A percentile compares a stretch with the other conserved stretches of the same genome.
Conservation (phyloP, 2,329 filamentous ascomycete genomes). For the Trichoderma gracile region DNA sequence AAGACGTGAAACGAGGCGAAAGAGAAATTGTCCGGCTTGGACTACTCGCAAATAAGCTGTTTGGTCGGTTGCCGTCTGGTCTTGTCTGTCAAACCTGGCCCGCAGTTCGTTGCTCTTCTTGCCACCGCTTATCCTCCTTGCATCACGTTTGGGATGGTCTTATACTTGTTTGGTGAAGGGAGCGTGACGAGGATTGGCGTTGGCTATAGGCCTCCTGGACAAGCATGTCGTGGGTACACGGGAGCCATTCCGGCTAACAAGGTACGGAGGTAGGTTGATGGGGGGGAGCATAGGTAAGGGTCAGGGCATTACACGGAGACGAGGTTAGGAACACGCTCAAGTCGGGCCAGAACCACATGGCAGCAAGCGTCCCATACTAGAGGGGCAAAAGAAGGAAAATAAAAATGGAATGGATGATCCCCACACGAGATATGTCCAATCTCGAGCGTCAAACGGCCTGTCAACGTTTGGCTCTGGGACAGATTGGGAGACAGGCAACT, state of each 20-base stretch:
- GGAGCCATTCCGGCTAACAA: slow-evolving; percentile 20
- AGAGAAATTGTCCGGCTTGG: slow-evolving; percentile 8
- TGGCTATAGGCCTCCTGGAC: slow-evolving; percentile 25
- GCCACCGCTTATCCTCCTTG: slow-evolving; percentile 25
- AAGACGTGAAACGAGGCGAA: not conserved
- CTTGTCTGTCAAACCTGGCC: slow-evolving; percentile 4
- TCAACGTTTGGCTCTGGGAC: not conserved
- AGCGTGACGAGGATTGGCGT: slow-evolving; percentile 2
- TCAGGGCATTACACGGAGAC: slow-evolving; percentile 15
- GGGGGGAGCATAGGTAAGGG: slow-evolving; percentile 14
- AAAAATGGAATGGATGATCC: slow-evolving; percentile 6
- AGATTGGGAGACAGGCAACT: slow-evolving; percentile 18
- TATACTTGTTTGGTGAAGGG: slow-evolving; percentile 22
- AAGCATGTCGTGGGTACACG: slow-evolving; percentile 8
- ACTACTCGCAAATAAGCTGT: not conserved
- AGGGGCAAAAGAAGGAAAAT: not conserved
- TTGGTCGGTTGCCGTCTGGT: not conserved
- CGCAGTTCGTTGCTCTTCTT: slow-evolving; percentile 11
- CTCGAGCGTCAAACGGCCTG: slow-evolving; percentile 13
- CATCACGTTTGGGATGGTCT: slow-evolving; percentile 18
- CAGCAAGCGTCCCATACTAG: slow-evolving; percentile 16
- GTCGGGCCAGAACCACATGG: slow-evolving; percentile 18
- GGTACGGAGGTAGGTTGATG: slow-evolving; percentile 14
- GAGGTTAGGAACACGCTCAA: slow-evolving; percentile 8
- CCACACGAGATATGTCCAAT: slow-evolving; percentile 24